Percentiles rank a stretch among this genome's conserved stretches.
Conservation (phyloP, 2,329 filamentous ascomycete species). For the Penicillium sp. region DNA sequence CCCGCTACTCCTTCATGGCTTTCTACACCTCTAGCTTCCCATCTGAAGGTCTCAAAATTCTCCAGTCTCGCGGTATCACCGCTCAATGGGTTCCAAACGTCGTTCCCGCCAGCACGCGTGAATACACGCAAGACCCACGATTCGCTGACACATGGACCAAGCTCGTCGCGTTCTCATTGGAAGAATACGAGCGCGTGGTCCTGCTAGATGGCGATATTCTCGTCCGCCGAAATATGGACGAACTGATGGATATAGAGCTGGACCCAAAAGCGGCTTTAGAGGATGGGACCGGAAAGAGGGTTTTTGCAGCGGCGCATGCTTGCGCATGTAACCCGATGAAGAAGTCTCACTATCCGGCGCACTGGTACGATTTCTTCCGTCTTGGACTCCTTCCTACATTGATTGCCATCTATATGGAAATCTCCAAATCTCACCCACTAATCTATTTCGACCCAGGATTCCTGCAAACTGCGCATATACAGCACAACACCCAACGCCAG, state of each 20-base stretch:
- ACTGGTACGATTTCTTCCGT: background rate
- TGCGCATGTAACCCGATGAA: slow-evolving; percentile 80
- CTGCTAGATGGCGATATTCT: background rate
- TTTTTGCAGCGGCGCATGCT: slow-evolving; percentile 76
- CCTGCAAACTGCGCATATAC: background rate
- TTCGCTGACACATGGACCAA: background rate
- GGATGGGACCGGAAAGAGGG: slow-evolving; percentile 41
- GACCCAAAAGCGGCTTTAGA: slow-evolving; percentile 47
- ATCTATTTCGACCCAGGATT: background rate
- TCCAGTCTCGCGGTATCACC: background rate
- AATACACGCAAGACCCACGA: background rate
- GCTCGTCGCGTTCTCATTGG: background rate
- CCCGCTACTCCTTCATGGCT: background rate
- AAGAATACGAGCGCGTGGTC: background rate
- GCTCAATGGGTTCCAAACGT: background rate
- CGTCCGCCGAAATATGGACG: background rate
- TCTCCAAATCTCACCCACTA: background rate
- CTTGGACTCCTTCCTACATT: background rate
- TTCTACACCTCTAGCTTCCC: background rate
- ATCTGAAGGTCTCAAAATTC: background rate
- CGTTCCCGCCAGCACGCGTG: background rate
- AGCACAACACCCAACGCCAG: background rate
- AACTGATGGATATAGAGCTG: background rate
- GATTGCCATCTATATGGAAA: no score
- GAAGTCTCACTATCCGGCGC: slow-evolving; percentile 68